A percentile compares a stretch with the other conserved stretches of the same genome.
Evolutionary conservation across 768 basidiomycete genomes (phyloP).

Genomic region (Tylopilus vinaceipallidus): DNA sequence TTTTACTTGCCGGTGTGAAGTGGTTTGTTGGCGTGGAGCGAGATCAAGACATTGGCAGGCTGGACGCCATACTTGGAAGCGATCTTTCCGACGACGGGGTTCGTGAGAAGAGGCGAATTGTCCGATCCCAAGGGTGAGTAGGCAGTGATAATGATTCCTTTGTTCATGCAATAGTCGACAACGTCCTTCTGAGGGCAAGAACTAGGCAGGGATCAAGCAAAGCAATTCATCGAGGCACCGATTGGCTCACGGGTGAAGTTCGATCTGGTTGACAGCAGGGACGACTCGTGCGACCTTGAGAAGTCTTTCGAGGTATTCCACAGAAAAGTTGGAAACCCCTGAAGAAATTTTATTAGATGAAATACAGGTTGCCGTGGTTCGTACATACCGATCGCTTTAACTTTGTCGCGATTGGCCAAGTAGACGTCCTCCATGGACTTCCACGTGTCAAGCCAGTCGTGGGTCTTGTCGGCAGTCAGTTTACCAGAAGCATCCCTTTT

Average conservation of each 20-base stretch:
- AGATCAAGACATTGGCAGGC: conserved; percentile 63
- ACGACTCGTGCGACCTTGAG: conserved; percentile 50
- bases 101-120: conserved; percentile 58
- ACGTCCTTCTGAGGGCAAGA: conserved; percentile 65
- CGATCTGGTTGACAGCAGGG: conserved; percentile 78
- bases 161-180: conserved; percentile 53
- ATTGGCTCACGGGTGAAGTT: conserved; percentile 58
- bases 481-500: conserved; percentile 36
- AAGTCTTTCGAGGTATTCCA: conserved; percentile 58
- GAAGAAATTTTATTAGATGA: not conserved
- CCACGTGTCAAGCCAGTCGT: conserved; percentile 76
- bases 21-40: conserved; percentile 65
- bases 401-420: conserved; percentile 60
- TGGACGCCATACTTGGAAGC: conserved; percentile 56
- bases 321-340: conserved; percentile 69
- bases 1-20: conserved; percentile 43
- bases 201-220: conserved; percentile 26
- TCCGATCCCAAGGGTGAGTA: conserved; percentile 77
- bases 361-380: not conserved
- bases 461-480: conserved; percentile 45
- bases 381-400: conserved; percentile 63
- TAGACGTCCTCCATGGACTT: conserved; percentile 67
- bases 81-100: conserved; percentile 55
- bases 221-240: not conserved
- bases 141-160: conserved; percentile 67